Evolutionary conservation across 129 eudicot genomes (phyloP).

Genomic region (Sambucus nigra): DNA sequence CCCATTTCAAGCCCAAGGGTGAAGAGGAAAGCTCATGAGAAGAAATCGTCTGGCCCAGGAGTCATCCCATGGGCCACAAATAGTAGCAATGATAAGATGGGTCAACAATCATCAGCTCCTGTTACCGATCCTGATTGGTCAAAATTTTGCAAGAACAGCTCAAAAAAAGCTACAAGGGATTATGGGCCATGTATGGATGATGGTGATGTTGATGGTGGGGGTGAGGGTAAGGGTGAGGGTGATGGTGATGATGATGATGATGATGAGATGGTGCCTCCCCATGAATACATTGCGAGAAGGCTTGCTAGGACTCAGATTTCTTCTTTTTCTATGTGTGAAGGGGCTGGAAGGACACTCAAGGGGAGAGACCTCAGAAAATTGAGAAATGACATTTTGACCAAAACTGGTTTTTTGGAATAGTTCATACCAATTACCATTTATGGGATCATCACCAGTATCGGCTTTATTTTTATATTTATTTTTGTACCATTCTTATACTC

Average conservation of each 20-base stretch:
- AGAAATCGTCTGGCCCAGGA: constrained; percentile 9
- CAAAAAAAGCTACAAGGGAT: no score
- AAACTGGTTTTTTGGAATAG: constrained; percentile 31
- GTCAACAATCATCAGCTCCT: constrained; percentile 23
- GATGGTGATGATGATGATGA: constrained; percentile 21
- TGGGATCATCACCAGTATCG: not conserved
- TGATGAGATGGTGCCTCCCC: constrained; percentile 28
- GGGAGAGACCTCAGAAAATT: constrained; percentile 30
- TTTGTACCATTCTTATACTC: no score
- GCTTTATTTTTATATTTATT: not conserved
- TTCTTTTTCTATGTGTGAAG: constrained; percentile 2
- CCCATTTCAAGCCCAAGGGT: not conserved
- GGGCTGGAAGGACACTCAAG: constrained; percentile 18
- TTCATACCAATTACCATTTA: not conserved
- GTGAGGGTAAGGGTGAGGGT: not conserved
- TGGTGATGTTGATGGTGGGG: constrained; percentile 1
- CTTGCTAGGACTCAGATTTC: constrained; percentile 12
- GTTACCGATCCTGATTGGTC: constrained; percentile 23
- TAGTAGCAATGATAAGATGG: not conserved
- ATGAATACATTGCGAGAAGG: constrained; percentile 24
- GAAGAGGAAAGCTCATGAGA: not conserved
- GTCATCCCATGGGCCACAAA: constrained; percentile 12
- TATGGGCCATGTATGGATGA: not conserved
- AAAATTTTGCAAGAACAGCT: not conserved
- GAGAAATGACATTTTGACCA: constrained; percentile 28